phyloP scores from a whole-genome alignment of 306 rosid genomes.

The Dryas octopetala region DNA sequence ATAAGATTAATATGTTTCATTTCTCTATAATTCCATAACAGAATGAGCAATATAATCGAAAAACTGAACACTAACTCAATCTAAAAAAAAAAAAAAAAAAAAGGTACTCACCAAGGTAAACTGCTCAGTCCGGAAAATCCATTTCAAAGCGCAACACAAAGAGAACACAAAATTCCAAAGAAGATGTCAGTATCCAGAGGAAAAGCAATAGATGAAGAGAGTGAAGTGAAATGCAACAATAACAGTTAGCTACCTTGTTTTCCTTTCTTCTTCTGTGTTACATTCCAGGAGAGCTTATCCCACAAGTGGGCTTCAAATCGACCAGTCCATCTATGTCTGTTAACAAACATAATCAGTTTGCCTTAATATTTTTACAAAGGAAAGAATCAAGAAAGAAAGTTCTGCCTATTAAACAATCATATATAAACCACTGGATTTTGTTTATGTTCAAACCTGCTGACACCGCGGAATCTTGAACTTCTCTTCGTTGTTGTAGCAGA shows the following conservation, averaged over 20 bases:
- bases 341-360: neutral
- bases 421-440: neutral
- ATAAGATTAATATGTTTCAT: neutral
- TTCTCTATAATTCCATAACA: neutral
- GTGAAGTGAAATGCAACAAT: constrained; percentile 1
- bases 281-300: constrained; percentile 96
- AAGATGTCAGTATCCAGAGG: neutral
- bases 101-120: constrained; percentile 49
- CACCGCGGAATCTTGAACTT: constrained; percentile 81
- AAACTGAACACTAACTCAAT: too few relatives aligned
- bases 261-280: constrained; percentile 88
- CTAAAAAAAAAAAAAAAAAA: too few relatives aligned
- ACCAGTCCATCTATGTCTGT: constrained; percentile 93
- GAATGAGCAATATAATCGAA: neutral
- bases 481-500: constrained; percentile 59
- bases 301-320: constrained; percentile 90
- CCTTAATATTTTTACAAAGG: neutral
- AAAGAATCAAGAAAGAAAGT: neutral
- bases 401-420: neutral
- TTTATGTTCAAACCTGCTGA: constrained; percentile 47
- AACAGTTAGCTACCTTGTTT: constrained; percentile 57
- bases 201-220: neutral
- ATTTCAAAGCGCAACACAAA: constrained; percentile 3
- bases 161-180: constrained; percentile 10
- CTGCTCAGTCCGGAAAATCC: constrained; percentile 25